A percentile compares a stretch with the other conserved stretches of the same genome.
phyloP scores from a whole-genome alignment of 1,284 basidiomycete species.

The Ceratobasidium sp. region DNA sequence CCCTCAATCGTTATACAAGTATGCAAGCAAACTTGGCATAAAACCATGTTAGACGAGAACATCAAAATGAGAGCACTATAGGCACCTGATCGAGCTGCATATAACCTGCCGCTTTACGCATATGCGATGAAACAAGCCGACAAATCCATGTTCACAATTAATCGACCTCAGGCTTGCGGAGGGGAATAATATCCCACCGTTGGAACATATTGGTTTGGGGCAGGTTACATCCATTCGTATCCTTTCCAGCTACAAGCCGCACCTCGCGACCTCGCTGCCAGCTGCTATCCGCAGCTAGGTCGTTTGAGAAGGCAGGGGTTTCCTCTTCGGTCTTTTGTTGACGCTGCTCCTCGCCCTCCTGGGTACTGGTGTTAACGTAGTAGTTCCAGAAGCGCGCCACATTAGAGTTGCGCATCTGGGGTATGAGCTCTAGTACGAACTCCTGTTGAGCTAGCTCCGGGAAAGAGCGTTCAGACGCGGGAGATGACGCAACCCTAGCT shows the following conservation, averaged over 20 bases:
- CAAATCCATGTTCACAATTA: neutral
- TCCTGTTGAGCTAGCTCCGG: neutral
- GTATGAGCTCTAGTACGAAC: conserved; percentile 2
- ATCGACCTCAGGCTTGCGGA: neutral
- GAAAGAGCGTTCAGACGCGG: neutral
- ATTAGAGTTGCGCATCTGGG: neutral
- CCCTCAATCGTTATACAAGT: too few relatives aligned
- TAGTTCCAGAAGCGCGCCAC: conserved; percentile 13
- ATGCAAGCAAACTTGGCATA: too few relatives aligned
- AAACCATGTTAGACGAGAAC: too few relatives aligned
- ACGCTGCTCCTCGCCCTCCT: neutral
- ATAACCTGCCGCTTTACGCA: too few relatives aligned
- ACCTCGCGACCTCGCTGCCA: neutral
- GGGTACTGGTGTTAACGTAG: neutral
- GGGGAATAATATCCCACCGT: conserved; percentile 9
- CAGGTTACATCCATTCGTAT: neutral
- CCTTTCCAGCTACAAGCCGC: neutral
- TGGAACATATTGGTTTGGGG: neutral
- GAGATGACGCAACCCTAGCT: neutral
- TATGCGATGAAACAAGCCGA: too few relatives aligned
- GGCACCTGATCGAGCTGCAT: too few relatives aligned
- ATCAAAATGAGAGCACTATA: too few relatives aligned
- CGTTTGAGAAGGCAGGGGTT: neutral
- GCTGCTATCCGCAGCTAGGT: neutral
- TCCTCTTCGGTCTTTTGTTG: neutral